Evolutionary conservation across 768 basidiomycete species (phyloP), one percentile per base, ranked within the genome.

Genomic region (Boletus fagicola): DNA sequence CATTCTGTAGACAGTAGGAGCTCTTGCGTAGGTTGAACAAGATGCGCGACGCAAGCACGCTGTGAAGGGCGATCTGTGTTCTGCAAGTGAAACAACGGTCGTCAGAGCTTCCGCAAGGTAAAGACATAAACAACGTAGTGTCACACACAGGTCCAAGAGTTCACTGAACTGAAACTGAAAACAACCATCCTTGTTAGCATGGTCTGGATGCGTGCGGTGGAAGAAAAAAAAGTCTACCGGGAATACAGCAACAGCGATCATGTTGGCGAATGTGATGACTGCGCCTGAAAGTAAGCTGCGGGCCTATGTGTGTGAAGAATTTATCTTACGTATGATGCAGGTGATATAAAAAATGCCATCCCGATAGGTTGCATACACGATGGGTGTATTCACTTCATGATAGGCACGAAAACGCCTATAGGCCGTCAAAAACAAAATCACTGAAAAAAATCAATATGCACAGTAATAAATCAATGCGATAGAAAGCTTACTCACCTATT

Each of bases 201-300:
- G 18, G 38, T 35, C 36, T 36, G 16, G 10, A 20, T 12, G 30
- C 10, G 3, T 46, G 18, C 7, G 1, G 1, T n/a, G 6, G 10
- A 26, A 47, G n/a, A 35, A 26, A 35, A 26, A 26, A 24, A 18
- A 10, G 31, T 33, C 31, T 33, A 33, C 31, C 10, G 31, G 62
- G 52, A 64, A 53, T 50, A 43, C 8, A 9, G 39, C 44, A 15
- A 53, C 51, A 10, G 56, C 9, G 28, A 61, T 18, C 15, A 57
- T 15, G n/a, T 67, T 67, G 40, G 48, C 7, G 11, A 64, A 42
- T 10, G 62, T 57, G 56, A 67, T 46, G n/a, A 56, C 65, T 65
- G 30, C 30, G 12, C 12, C 15, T 8, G 10, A 9, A 42, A 4
- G 42, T 57, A 5, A 67, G 45, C 6, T 16, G 5, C 12, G 1